Evolutionary conservation across 148 eudicot species (phyloP), one percentile per base, ranked within the genome.

Genomic region (Limonium bicolor): DNA sequence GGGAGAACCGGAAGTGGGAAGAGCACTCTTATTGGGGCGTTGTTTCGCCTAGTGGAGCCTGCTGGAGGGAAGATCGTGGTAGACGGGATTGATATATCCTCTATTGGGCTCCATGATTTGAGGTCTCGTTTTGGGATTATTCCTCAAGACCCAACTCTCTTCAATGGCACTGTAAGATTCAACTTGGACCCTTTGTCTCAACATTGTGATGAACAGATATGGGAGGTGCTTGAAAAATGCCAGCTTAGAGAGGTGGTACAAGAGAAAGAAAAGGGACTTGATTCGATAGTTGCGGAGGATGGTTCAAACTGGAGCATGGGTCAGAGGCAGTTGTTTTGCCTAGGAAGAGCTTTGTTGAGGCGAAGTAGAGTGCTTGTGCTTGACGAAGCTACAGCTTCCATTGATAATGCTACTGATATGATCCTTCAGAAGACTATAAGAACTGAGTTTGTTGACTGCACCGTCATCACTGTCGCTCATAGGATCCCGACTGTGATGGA

Each of bases 301-400:
- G 96, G 96, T 63, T 69, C 76, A 8, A 87, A 87, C 37, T 83
- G 96, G 96, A 87, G 96, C 73, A 77, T 87, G 96, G 96, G 96
- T 38, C 96, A 87, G 52, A 53, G 90, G 8, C 96, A 87, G 38
- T 36, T 87, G 52, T 87, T 87, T 25, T 87, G 94, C 50, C 60
- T 79, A 56, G 96, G 96, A 0, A 86, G 94, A 7, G 94, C 94
- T 37, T 56, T 87, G 41, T 37, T 83, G 53, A 79, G 96, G 45
- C 63, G 80, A 55, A 79, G 96, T 80, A 79, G 75, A 64, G 62
- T 87, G 20, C 36, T 87, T 53, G 96, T 83, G 37, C 86, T 87
- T 2, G 96, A 87, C 46, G 96, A 87, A 66, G 96, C 96, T 1
- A 87, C 96, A 36, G 96, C 96, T 25, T 87, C 94, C 3, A 67